phyloP scores from a whole-genome alignment of 371 early-diverging fungal species.

The Blyttiomyces sp. region DNA sequence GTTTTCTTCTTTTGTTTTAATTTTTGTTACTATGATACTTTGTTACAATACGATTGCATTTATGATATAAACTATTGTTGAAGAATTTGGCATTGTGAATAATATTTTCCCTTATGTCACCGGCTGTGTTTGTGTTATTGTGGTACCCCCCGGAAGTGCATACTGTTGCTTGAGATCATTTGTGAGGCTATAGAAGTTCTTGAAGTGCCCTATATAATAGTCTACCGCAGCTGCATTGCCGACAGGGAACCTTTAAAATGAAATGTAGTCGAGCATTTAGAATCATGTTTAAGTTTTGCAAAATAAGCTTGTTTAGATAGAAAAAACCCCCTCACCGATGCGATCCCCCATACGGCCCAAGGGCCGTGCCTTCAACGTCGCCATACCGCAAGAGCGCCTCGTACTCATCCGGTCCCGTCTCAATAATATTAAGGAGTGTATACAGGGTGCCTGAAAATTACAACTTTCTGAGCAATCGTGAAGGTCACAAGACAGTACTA shows the following conservation, averaged over 20 bases:
- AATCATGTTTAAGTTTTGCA: too few species aligned
- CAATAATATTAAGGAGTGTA: conserved; percentile 42
- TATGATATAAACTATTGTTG: too few species aligned
- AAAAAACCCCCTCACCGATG: conserved; percentile 14
- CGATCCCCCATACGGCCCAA: conserved; percentile 26
- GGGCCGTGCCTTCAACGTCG: conserved; percentile 34
- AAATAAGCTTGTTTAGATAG: too few species aligned
- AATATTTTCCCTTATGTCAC: too few species aligned
- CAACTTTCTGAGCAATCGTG: not conserved
- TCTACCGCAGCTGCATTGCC: conserved; percentile 40
- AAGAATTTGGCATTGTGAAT: too few species aligned
- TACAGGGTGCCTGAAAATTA: conserved; percentile 21
- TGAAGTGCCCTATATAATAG: conserved; percentile 36
- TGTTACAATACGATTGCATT: too few species aligned
- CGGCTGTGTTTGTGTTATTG: too few species aligned
- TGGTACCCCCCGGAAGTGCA: too few species aligned
- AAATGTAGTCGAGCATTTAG: not conserved
- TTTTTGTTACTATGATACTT: too few species aligned
- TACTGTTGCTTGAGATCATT: too few species aligned
- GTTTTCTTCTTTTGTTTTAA: too few species aligned
- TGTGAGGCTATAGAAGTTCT: conserved; percentile 30
- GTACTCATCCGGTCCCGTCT: conserved; percentile 30
- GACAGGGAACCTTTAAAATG: conserved; percentile 25
- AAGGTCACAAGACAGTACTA: not conserved
- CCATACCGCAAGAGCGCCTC: conserved; percentile 45